phyloP scores from a whole-genome alignment of 177 flowering plant genomes.

The Telopea speciosissima region DNA sequence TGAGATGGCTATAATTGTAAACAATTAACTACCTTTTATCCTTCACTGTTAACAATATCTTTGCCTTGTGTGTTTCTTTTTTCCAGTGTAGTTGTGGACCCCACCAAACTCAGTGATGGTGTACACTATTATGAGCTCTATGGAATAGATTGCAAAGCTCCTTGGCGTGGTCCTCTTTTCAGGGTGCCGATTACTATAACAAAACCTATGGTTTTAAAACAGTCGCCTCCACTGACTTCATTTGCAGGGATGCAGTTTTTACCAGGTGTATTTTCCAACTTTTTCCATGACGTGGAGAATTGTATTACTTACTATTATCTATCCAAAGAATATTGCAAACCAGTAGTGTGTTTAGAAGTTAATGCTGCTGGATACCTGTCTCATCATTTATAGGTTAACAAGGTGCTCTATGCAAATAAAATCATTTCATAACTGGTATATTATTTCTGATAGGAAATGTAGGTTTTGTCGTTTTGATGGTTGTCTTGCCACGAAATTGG shows the following conservation, averaged over 20 bases:
- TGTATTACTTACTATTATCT: not conserved
- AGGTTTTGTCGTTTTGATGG: no score
- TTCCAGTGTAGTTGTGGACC: slow-evolving; percentile 86
- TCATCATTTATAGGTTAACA: not conserved
- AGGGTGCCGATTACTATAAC: slow-evolving; percentile 83
- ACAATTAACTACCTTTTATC: no score
- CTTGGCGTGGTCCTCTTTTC: slow-evolving; percentile 95
- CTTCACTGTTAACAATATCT: not conserved
- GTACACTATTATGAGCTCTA: slow-evolving; percentile 82
- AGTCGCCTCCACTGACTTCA: slow-evolving; percentile 47
- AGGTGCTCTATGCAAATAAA: not conserved
- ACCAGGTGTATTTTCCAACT: slow-evolving; percentile 46
- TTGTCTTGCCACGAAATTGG: no score
- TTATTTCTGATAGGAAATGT: no score
- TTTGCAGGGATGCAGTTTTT: slow-evolving; percentile 57
- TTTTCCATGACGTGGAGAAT: not conserved
- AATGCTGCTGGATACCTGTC: not conserved
- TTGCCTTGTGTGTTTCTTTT: not conserved
- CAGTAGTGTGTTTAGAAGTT: not conserved
- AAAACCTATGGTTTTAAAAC: slow-evolving; percentile 53
- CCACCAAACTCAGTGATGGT: slow-evolving; percentile 67
- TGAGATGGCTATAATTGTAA: not conserved
- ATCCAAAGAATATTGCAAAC: not conserved
- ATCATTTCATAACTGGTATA: not conserved
- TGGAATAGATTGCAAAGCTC: slow-evolving; percentile 82